Conservation (phyloP, 1,139 yeast species). For the Pneumocystis murina region DNA sequence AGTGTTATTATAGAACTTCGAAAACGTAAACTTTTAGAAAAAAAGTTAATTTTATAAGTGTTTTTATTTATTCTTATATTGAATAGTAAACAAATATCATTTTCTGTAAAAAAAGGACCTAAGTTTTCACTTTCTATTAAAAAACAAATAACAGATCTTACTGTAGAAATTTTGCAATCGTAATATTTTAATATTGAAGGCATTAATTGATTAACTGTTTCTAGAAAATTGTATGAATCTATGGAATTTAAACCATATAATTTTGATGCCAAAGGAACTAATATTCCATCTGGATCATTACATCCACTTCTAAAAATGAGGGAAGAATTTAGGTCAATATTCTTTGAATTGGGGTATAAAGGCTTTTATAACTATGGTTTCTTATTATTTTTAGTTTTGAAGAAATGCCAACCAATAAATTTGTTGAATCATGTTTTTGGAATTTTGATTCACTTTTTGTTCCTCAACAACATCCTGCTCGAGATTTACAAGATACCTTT, state of each 20-base stretch:
- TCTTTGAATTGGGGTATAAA: slow-evolving; percentile 70
- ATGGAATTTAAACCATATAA: slow-evolving; percentile 87
- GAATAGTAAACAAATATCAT: slow-evolving; percentile 48
- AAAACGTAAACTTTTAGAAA: slow-evolving; percentile 73
- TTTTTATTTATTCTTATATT: neutral
- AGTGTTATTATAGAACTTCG: slow-evolving; percentile 73
- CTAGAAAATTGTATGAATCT: slow-evolving; percentile 62
- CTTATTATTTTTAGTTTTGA: slow-evolving; percentile 34
- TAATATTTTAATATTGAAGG: neutral
- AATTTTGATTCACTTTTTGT: slow-evolving; percentile 90
- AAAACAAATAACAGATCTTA: slow-evolving; percentile 80
- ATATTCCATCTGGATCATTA: slow-evolving; percentile 77
- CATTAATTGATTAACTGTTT: slow-evolving; percentile 15
- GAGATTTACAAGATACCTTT: slow-evolving; percentile 96
- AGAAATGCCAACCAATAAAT: slow-evolving; percentile 97
- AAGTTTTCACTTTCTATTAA: slow-evolving; percentile 71
- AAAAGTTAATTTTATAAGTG: slow-evolving; percentile 19
- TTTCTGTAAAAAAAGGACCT: slow-evolving; percentile 60
- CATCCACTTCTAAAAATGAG: slow-evolving; percentile 94
- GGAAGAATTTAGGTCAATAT: slow-evolving; percentile 93
- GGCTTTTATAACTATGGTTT: neutral
- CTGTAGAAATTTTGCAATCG: slow-evolving; percentile 67
- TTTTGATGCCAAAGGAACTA: slow-evolving; percentile 85
- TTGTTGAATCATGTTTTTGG: slow-evolving; percentile 98
- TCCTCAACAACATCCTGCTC: slow-evolving; percentile 99